Evolutionary conservation across 2,329 filamentous ascomycete species (phyloP).

Genomic region (Sporothrix sp.): DNA sequence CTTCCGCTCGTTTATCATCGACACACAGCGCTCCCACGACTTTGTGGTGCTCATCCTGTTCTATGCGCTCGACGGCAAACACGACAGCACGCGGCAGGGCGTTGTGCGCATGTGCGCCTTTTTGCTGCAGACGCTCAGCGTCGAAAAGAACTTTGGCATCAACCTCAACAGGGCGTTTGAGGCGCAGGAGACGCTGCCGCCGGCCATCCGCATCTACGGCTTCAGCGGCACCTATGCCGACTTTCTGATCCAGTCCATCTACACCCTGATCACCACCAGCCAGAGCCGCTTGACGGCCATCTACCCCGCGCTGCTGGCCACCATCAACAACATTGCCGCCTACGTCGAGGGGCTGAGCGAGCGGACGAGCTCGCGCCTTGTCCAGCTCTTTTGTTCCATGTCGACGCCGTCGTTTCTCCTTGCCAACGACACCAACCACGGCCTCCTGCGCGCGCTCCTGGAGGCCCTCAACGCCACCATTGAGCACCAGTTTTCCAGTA

Average conservation of each 20-base stretch:
- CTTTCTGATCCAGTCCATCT: conserved; percentile 90
- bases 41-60: conserved; percentile 86
- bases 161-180: conserved; percentile 85
- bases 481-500: conserved; percentile 76
- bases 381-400: conserved; percentile 87
- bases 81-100: conserved; percentile 79
- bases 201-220: conserved; percentile 67
- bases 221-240: conserved; percentile 90
- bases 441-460: conserved; percentile 67
- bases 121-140: conserved; percentile 85
- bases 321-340: conserved; percentile 87
- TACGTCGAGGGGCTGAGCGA: conserved; percentile 69
- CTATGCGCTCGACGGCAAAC: conserved; percentile 83
- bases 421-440: conserved; percentile 84
- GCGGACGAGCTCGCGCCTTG: conserved; percentile 66
- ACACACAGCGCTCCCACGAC: conserved; percentile 86
- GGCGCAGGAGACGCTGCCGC: conserved; percentile 76
- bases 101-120: conserved; percentile 97
- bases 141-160: conserved; percentile 80
- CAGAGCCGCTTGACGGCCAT: conserved; percentile 85
- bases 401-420: conserved; percentile 86
- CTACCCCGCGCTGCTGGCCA: conserved; percentile 82
- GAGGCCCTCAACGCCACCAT: conserved; percentile 85
- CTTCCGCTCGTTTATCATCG: conserved; percentile 92
- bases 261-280: conserved; percentile 80